A percentile compares a stretch with the other conserved stretches of the same genome.
phyloP scores from a whole-genome alignment of 106 monocot genomes.

The Dendrobium huoshanense region DNA sequence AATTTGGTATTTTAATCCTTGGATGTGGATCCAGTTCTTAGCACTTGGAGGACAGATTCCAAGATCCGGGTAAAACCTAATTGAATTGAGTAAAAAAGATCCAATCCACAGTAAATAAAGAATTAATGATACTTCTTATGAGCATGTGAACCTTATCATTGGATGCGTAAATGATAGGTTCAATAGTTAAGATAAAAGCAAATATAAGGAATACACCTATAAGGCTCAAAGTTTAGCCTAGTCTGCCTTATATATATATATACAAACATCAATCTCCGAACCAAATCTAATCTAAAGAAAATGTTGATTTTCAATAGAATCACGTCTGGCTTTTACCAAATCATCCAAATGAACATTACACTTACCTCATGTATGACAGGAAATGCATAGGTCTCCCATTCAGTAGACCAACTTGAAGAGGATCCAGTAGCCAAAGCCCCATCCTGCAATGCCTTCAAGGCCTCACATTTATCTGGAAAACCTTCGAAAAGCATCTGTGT shows the following conservation, averaged over 20 bases:
- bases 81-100: no score
- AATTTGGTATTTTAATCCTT: no score
- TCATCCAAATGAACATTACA: background rate
- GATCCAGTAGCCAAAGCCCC: slow-evolving; percentile 48
- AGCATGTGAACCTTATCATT: no score
- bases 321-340: background rate
- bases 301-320: background rate
- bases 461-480: slow-evolving; percentile 62
- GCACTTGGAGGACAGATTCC: no score
- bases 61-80: no score
- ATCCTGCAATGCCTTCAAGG: slow-evolving; percentile 45
- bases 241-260: background rate
- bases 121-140: no score
- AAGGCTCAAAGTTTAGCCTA: no score
- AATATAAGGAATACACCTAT: background rate
- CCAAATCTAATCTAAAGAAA: background rate
- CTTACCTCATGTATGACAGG: slow-evolving; percentile 61
- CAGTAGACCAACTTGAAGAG: slow-evolving; percentile 58
- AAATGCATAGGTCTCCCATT: slow-evolving; percentile 69
- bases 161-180: no score
- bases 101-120: no score
- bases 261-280: background rate
- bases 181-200: background rate
- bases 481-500: slow-evolving; percentile 88
- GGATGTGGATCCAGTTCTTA: no score